These are phyloP conservation scores for Sphenostylis stenocarpa DNA, from an alignment of 306 rosid genomes.

Conservation along the genomic window DNA sequence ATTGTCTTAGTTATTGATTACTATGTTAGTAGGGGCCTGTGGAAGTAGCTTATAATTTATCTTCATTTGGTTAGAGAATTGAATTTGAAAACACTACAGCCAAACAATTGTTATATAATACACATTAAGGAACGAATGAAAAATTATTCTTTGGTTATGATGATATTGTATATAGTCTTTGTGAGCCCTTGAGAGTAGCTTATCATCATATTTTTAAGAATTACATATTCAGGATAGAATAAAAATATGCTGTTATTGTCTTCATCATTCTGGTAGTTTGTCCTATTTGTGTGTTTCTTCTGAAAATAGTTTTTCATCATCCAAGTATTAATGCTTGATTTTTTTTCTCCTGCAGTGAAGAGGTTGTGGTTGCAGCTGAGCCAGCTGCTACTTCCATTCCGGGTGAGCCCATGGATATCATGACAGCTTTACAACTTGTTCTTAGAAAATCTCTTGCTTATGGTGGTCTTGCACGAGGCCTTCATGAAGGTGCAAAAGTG, in stretches of 20 bases:
- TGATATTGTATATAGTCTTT: background rate
- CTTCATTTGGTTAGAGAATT: background rate
- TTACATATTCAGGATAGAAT: background rate
- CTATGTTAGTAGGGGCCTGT: background rate
- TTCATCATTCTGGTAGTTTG: background rate
- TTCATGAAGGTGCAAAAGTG: slow-evolving; percentile 77
- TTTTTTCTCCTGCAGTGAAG: slow-evolving; percentile 37
- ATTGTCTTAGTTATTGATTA: background rate
- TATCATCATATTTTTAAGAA: background rate
- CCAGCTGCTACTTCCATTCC: slow-evolving; percentile 34
- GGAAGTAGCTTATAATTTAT: background rate
- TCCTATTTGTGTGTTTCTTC: background rate
- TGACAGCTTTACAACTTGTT: slow-evolving; percentile 75
- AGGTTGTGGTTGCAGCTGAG: slow-evolving; percentile 38
- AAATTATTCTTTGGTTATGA: background rate
- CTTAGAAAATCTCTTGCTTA: slow-evolving; percentile 83
- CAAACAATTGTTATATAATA: background rate
- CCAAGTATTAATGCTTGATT: background rate
- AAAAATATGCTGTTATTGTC: background rate
- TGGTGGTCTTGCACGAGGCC: slow-evolving; percentile 83
- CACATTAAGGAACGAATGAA: background rate
- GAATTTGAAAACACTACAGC: background rate
- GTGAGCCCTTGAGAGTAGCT: background rate
- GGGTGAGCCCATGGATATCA: slow-evolving; percentile 52
- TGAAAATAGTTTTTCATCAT: background rate